Evolutionary conservation across 202 grass and related monocot genomes (phyloP), one percentile per base, ranked within the genome.

Genomic region (Hordeum pubiflorum): DNA sequence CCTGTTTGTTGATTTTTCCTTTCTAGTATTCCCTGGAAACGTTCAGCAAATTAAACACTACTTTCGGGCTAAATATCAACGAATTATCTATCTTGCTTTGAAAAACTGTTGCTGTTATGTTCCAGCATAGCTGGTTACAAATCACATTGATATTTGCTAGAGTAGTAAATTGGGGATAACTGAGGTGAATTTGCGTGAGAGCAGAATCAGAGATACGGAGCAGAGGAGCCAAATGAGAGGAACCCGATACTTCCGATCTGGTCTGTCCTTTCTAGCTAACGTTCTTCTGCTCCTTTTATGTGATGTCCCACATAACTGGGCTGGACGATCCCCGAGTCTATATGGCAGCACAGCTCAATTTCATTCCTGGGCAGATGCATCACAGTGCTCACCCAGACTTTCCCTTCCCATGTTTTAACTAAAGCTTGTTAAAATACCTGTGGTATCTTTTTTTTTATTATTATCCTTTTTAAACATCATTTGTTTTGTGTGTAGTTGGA

Each of bases 401-500:
- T 70, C 57, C 9, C 40, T 10, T 75, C 61, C 23, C 74, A 68
- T 75, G 43, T 85, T 82, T 76, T 41, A 64, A 65, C 67, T 83
- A 76, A 68, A 86, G 58, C 7, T 61, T 74, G 43, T 60, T 76
- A 66, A 82, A 83, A 34, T 48, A 5, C 60, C 2, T 52, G 11
- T 52, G 32, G 3, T 85, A 46, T 67, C 63, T 78, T 55, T 22
- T 68, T 34, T 12, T 69, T 71, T n/a, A n/a, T 44, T 72, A 20
- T 44, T 62, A 59, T 81, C 27, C 56, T 72, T 66, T 81, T 20
- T 74, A 3, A 80, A 73, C 11, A 57, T 24, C 73, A 40, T 74
- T 81, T 84, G 4, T 88, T 89, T 48, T 86, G 27, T 56, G 21
- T 89, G 74, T 79, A 94, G 92, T 78, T 90, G 82, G 89, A 94